phyloP scores from a whole-genome alignment of 176 grass and related monocot species.

The Aegilops tauschii region DNA sequence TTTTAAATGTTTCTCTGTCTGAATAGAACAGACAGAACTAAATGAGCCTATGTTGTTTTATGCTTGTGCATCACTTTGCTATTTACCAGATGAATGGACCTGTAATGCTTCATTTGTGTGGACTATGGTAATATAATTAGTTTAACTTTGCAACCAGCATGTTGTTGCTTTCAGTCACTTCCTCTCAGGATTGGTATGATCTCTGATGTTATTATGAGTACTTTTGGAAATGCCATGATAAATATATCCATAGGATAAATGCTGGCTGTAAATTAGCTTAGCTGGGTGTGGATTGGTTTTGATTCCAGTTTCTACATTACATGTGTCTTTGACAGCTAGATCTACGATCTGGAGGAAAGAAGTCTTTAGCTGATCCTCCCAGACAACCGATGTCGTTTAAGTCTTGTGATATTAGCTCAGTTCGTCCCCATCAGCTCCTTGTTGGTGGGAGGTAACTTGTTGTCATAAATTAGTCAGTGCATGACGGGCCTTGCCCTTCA shows the following conservation, averaged over 20 bases:
- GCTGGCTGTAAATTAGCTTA: slow-evolving; percentile 10
- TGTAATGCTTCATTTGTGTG: slow-evolving; percentile 21
- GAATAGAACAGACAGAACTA: slow-evolving; percentile 4
- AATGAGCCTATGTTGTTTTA: slow-evolving; percentile 2
- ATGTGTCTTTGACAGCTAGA: slow-evolving; percentile 65
- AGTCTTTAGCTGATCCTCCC: slow-evolving; percentile 70
- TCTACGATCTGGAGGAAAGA: slow-evolving; percentile 85
- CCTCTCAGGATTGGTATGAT: slow-evolving; percentile 11
- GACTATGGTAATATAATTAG: not conserved
- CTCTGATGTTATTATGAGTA: not conserved
- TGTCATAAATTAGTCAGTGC: not conserved
- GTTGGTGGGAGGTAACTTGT: slow-evolving; percentile 84
- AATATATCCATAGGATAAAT: not conserved
- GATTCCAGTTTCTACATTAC: not conserved
- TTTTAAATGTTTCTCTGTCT: not conserved
- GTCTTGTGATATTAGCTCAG: slow-evolving; percentile 95
- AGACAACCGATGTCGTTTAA: slow-evolving; percentile 69
- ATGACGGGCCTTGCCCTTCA: not conserved
- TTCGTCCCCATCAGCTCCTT: slow-evolving; percentile 86
- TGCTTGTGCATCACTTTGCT: not conserved
- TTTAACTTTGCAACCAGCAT: not conserved
- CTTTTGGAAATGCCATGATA: not conserved
- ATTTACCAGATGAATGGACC: not conserved
- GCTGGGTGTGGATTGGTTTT: not conserved
- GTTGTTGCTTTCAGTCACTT: not conserved